Conservation (phyloP, 139 green algal genomes). For the Tetraselmis chui region DNA sequence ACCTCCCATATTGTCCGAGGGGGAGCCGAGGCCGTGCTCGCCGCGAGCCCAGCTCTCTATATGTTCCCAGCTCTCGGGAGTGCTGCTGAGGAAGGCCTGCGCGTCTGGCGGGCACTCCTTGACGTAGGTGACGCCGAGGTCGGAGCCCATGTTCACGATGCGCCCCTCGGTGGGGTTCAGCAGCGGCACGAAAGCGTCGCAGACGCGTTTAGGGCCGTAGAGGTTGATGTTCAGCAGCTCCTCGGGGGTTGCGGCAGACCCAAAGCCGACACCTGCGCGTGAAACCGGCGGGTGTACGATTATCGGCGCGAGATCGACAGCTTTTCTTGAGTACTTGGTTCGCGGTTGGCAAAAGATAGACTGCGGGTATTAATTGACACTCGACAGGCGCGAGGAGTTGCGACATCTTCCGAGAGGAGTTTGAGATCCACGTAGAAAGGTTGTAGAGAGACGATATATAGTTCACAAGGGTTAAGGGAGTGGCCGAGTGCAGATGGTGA, state of each 20-base stretch:
- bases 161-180: neutral
- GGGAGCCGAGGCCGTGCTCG: neutral
- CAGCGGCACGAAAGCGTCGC: neutral
- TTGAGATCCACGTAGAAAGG: too few relatives aligned
- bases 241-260: neutral
- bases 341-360: too few relatives aligned
- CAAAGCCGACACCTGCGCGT: neutral
- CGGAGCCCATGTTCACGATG: slow-evolving; percentile 1
- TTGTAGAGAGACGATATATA: too few relatives aligned
- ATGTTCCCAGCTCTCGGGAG: neutral
- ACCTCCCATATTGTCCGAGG: neutral
- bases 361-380: too few relatives aligned
- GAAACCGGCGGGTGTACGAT: neutral
- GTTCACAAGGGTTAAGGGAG: too few relatives aligned
- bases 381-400: too few relatives aligned
- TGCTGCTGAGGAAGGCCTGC: neutral
- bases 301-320: too few relatives aligned
- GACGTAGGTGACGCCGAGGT: neutral
- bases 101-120: neutral
- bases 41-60: neutral
- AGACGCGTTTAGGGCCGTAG: neutral
- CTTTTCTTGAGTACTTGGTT: too few relatives aligned
- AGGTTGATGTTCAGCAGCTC: neutral
- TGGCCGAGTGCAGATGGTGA: too few relatives aligned
- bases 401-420: too few relatives aligned